phyloP scores from a whole-genome alignment of 139 green algal genomes.

The Microglena sp. region DNA sequence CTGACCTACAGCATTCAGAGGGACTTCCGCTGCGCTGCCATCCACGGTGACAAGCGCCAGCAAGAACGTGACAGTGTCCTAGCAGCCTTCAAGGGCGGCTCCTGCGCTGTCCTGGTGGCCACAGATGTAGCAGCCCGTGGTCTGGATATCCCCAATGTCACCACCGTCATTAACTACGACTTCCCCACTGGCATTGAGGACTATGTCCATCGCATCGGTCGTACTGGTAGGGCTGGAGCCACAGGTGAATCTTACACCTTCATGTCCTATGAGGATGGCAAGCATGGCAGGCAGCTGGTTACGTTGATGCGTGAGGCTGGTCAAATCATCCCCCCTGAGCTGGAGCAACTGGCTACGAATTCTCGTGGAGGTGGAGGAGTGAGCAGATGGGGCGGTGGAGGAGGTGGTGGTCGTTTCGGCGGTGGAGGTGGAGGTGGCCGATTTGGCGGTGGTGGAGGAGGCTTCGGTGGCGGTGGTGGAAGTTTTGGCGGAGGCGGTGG shows the following conservation, averaged over 20 bases:
- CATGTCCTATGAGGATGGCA: constrained; percentile 55
- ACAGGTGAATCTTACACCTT: constrained; percentile 72
- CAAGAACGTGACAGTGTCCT: constrained; percentile 82
- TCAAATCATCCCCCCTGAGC: constrained; percentile 44
- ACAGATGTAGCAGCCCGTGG: constrained; percentile 96
- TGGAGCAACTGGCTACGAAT: constrained; percentile 37
- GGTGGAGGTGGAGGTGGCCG: constrained; percentile 17
- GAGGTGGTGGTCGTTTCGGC: constrained; percentile 17
- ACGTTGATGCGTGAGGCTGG: constrained; percentile 52
- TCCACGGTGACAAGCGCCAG: constrained; percentile 94
- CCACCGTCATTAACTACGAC: constrained; percentile 80
- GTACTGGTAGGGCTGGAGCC: constrained; percentile 75
- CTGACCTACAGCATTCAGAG: constrained; percentile 40
- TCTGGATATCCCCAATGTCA: constrained; percentile 81
- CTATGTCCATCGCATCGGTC: constrained; percentile 84
- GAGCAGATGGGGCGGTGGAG: constrained; percentile 30
- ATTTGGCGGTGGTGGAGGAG: constrained; percentile 18
- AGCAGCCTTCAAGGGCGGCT: constrained; percentile 19
- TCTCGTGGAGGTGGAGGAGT: constrained; percentile 22
- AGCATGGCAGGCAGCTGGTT: constrained; percentile 61
- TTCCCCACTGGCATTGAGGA: constrained; percentile 72
- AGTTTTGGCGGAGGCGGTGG: constrained; percentile 21
- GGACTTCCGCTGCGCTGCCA: constrained; percentile 59
- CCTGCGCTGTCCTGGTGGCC: constrained; percentile 70
- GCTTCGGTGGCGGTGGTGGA: constrained; percentile 15